phyloP scores from a whole-genome alignment of 371 early-diverging fungal genomes.

The Basidiobolus meristosporus region DNA sequence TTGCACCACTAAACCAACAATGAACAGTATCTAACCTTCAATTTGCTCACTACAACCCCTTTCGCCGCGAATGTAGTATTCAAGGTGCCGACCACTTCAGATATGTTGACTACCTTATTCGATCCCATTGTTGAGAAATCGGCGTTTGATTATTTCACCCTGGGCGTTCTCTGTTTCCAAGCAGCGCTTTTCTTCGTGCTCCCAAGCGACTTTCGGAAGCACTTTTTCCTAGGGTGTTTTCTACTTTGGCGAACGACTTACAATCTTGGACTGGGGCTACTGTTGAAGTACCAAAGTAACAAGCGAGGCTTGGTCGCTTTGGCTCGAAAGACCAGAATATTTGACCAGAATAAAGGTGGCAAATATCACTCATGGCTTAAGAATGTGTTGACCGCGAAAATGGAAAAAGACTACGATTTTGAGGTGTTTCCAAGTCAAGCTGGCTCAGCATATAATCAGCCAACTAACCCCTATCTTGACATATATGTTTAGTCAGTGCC shows the following conservation, averaged over 20 bases:
- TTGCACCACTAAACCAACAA: no score
- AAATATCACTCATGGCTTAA: slow-evolving; percentile 40
- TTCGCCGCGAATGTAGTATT: slow-evolving; percentile 15
- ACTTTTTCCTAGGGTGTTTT: slow-evolving; percentile 46
- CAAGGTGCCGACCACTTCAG: slow-evolving; percentile 50
- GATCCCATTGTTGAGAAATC: slow-evolving; percentile 40
- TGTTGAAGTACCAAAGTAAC: slow-evolving; percentile 66
- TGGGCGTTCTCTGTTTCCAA: slow-evolving; percentile 41
- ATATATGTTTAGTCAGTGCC: slow-evolving; percentile 29
- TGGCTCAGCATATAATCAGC: neutral
- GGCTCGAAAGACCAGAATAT: slow-evolving; percentile 35
- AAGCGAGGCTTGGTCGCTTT: slow-evolving; percentile 29
- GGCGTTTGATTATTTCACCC: slow-evolving; percentile 50
- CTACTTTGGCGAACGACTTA: slow-evolving; percentile 74
- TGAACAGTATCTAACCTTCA: no score
- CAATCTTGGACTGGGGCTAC: slow-evolving; percentile 67
- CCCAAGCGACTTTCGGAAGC: slow-evolving; percentile 20
- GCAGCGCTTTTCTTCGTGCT: slow-evolving; percentile 37
- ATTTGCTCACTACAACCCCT: neutral
- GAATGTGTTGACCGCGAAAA: slow-evolving; percentile 53
- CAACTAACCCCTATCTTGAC: no score
- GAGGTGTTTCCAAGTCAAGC: slow-evolving; percentile 11
- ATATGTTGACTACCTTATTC: slow-evolving; percentile 53
- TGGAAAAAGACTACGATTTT: slow-evolving; percentile 71
- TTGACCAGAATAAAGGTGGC: slow-evolving; percentile 10